Percentiles rank a stretch among this genome's conserved stretches.
These are phyloP conservation scores for Clonostachys rosea DNA, from an alignment of 2,329 filamentous ascomycete genomes.

Conservation along the genomic window DNA sequence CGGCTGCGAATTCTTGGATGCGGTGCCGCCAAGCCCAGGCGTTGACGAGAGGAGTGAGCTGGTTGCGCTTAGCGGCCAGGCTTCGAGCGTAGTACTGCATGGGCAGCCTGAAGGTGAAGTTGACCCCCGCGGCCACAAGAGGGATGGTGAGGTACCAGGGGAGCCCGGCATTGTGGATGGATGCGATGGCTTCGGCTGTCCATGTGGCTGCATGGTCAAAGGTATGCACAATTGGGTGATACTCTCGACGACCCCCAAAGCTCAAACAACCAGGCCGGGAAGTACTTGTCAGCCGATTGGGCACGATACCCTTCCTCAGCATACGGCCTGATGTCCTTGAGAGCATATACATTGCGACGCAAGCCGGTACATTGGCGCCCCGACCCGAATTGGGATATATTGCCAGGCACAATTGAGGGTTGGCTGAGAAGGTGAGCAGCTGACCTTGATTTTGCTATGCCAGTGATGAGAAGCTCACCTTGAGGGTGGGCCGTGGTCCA, in stretches of 20 bases:
- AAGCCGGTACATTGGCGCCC: no score
- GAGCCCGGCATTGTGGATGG: slow-evolving; percentile 35
- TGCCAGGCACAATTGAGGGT: no score
- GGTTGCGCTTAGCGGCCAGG: slow-evolving; percentile 19
- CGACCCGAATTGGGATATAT: no score
- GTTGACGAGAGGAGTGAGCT: slow-evolving; percentile 19
- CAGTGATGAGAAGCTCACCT: no score
- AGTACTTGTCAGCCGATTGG: no score
- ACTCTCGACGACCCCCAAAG: neutral
- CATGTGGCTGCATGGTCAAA: slow-evolving; percentile 17
- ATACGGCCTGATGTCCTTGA: no score
- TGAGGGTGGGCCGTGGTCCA: no score
- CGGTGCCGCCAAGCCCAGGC: slow-evolving; percentile 16
- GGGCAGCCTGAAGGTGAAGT: slow-evolving; percentile 39
- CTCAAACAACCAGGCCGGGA: neutral
- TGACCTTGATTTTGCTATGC: no score
- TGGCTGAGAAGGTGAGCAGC: no score
- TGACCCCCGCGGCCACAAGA: slow-evolving; percentile 41
- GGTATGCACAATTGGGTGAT: neutral
- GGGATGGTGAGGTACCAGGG: slow-evolving; percentile 54
- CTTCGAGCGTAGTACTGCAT: slow-evolving; percentile 32
- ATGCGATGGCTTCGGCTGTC: slow-evolving; percentile 35
- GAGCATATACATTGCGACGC: no score
- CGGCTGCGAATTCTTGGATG: neutral
- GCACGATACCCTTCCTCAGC: no score